Base-by-base conservation (phyloP, 2,329 filamentous ascomycete genomes). In the Gnomoniopsis smithogilvyi region DNA sequence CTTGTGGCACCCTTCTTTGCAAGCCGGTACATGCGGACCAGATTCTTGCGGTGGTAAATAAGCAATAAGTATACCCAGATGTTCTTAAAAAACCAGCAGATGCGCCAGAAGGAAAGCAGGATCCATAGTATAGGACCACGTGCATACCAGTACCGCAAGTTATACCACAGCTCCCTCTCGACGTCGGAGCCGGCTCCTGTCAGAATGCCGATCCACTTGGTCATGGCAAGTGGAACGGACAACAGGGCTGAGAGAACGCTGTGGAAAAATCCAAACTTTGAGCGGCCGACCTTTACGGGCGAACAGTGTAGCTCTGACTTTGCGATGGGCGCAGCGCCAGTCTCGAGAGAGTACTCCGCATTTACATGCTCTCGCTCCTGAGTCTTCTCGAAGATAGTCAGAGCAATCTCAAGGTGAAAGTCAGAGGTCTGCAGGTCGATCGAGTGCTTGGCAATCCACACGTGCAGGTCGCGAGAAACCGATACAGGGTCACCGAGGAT, bases 121-220 rank as follows among this genome's bases (percentile, higher is more conserved):
- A 69, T 14, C 41, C 63, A 66, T 8, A 73, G 62, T 26, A 68
- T 59, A 15, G 61, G 30, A 8, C 56, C 52, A 14, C 69, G 64
- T 34, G 67, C 64, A 45, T 65, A 67, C 11, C 66, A 63, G 38
- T 67, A 59, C 14, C 68, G 63, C 11, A 74, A 62, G 7, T 66
- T 64, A 57, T 73, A 72, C 66, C 67, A 72, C 2, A 75, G 62
- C 61, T 75, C 73, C 26, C 72, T 62, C 56, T 74, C 73, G 30
- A 73, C 65, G 50, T 73, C 68, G 15, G 69, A 69, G 6, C 70
- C 70, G 4, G 68, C 73, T 2, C 70, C 68, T 1, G 70, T 70
- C 38, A 74, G 66, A 51, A 74, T 67, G 11, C 69, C 71, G 1
- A 71, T 59, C 67, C 71, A 74, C 55, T 72, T 71, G 19, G 68